Conservation (phyloP, 306 rosid species). For the Quercus parvula region DNA sequence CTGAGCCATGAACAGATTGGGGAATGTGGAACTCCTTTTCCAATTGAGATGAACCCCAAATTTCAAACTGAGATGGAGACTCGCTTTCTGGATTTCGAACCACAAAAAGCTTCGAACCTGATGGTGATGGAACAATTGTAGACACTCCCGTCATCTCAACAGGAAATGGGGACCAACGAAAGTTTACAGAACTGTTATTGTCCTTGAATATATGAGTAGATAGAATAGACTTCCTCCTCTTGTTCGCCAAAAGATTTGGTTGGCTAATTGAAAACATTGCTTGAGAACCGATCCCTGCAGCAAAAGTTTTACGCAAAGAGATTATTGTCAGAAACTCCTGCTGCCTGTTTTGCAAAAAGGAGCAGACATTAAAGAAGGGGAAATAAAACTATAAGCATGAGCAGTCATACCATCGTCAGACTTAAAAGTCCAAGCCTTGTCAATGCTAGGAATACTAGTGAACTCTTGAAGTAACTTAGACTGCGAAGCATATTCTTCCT, state of each 20-base stretch:
- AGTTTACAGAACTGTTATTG: slow-evolving; percentile 34
- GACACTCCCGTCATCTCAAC: slow-evolving; percentile 61
- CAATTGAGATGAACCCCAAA: slow-evolving; percentile 64
- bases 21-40: slow-evolving; percentile 77
- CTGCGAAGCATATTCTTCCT: slow-evolving; percentile 61
- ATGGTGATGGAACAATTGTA: slow-evolving; percentile 69
- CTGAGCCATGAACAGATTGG: slow-evolving; percentile 68
- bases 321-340: background rate
- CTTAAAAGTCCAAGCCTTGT: slow-evolving; percentile 72
- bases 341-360: background rate
- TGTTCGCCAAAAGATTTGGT: slow-evolving; percentile 62
- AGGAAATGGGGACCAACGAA: slow-evolving; percentile 81
- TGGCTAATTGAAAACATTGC: slow-evolving; percentile 67
- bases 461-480: slow-evolving; percentile 70
- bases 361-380: background rate
- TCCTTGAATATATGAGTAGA: slow-evolving; percentile 50
- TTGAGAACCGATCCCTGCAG: slow-evolving; percentile 40
- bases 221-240: slow-evolving; percentile 46
- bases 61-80: slow-evolving; percentile 52
- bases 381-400: background rate
- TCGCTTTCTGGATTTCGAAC: slow-evolving; percentile 60
- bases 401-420: slow-evolving; percentile 46
- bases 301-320: background rate
- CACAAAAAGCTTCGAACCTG: slow-evolving; percentile 63
- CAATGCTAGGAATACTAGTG: slow-evolving; percentile 55